Evolutionary conservation across 495 filamentous ascomycete species (phyloP).

Genomic region (Hypoxylon intermedium): DNA sequence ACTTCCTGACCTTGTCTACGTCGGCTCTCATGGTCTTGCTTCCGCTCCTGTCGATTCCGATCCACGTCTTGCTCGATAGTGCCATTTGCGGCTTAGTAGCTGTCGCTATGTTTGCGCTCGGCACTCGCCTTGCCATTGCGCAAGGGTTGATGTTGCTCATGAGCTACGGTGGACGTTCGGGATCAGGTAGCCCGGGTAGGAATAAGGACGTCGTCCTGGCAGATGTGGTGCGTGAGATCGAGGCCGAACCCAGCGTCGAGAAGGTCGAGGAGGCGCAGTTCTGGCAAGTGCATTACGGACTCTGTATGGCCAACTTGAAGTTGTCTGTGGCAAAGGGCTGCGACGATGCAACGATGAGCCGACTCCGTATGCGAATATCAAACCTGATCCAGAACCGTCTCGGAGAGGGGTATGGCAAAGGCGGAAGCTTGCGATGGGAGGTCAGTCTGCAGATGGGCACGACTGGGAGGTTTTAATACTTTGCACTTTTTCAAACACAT

Average conservation of each 20-base stretch:
- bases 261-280: constrained; percentile 88
- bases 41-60: constrained; percentile 76
- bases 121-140: constrained; percentile 78
- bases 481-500: background rate
- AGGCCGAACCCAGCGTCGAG: constrained; percentile 75
- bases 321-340: constrained; percentile 64
- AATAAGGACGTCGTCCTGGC: constrained; percentile 61
- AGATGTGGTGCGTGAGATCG: constrained; percentile 83
- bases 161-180: constrained; percentile 65
- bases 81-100: constrained; percentile 80
- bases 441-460: constrained; percentile 64
- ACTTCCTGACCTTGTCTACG: constrained; percentile 89
- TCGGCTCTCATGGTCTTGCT: constrained; percentile 81
- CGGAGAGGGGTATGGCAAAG: constrained; percentile 84
- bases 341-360: constrained; percentile 69
- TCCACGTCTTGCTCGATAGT: constrained; percentile 82
- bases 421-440: constrained; percentile 84
- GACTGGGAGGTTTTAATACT: constrained; percentile 35
- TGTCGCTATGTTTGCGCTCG: constrained; percentile 83
- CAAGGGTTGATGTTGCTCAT: constrained; percentile 94
- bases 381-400: constrained; percentile 84
- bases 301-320: constrained; percentile 95
- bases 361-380: constrained; percentile 74
- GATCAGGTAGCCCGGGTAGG: constrained; percentile 14
- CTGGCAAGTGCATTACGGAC: constrained; percentile 98